Base-by-base conservation (phyloP, 129 eudicot genomes). In the Artemisia tridentata region DNA sequence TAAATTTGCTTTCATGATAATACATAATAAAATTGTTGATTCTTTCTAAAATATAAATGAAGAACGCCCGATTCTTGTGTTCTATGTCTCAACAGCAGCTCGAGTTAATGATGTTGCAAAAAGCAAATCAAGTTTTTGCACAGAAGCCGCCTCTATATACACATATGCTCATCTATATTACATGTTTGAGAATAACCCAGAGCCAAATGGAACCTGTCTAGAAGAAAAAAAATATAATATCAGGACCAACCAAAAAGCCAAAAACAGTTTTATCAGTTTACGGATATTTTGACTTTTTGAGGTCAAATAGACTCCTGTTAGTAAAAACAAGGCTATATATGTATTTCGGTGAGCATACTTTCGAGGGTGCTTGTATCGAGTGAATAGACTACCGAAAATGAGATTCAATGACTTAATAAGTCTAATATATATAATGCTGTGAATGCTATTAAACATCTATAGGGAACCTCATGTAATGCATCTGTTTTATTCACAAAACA, bases 121-220 rank as follows among this genome's bases (percentile, higher is more conserved):
- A 50, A 34, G 18, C 45, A 38, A 21, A 52, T 34, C 34, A 14
- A 48, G 70, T 19, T 61, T 69, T 23, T 62, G 75, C 53, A 52
- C 48, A 60, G 7, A 63, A 63, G 69, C 73, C 17, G 75, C 69
- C 69, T 63, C 77, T 69, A 68, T 73, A 79, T 15, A 49, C 27
- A 14, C 62, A 54, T 0, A 53, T 61, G 41, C 69, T 75, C 77
- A 29, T 74, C 56, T 74, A 80, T 56, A 34, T 71, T 55, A 68
- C 55, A 17, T 19, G 51, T 68, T 63, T 29, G 54, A 10, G 18
- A 41, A 57, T 51, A 68, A 25, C 62, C 55, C 25, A 7, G 48
- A 53, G 49, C 68, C 47, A 21, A 80, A 31, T 20, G 59, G n/a
- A 18, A 50, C 80, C 80, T 62, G 55, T 41, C 0, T 52, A 50